Evolutionary conservation across 2,329 filamentous ascomycete genomes (phyloP), one percentile per base, ranked within the genome.

Genomic region (Neopestalotiopsis clavispora): DNA sequence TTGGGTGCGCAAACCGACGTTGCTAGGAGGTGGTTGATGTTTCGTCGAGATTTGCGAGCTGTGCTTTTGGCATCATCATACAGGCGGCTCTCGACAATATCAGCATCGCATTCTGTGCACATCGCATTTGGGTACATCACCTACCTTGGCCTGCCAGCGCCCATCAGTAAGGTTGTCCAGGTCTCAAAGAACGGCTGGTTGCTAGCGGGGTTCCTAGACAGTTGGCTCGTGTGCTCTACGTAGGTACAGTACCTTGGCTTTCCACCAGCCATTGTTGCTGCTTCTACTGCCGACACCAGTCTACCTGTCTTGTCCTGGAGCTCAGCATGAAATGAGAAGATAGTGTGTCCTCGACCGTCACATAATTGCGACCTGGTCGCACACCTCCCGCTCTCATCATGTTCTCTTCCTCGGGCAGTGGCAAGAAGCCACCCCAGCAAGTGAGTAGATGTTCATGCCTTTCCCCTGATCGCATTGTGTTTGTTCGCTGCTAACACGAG

Each of bases 391-490:
- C 75, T 73, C 34, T 75, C 77, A 82, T 76, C 72, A 91, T 91
- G 89, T 91, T 90, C 82, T 87, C 89, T 72, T 90, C 89, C 74
- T 90, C 89, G 72, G 85, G 85, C 74, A 86, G 86, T 82, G 84
- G 87, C 82, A 92, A 92, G 85, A 94, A 94, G 84, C 85, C 87
- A 74, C 67, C 71, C 68, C 89, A 91, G 78, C 91, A 93, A 89
- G 92, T 94, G 83, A 78, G 86, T 28, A 28, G 23, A 28, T 28
- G 23, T 49, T 49, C 17, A 65, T 63, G 45, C 62, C 59, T 38
- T 66, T 52, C 17, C 67, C 69, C 62, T 71, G 52, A 58, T 34
- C 59, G 28, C 49, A 13, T 52, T 40, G 34, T 34, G 17, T 17
- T 60, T 45, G 56, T 28, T 56, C 32, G 30, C 69, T 68, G 70